Conservation (phyloP, 2,329 filamentous ascomycete species). For the Phyllosticta citriasiana region DNA sequence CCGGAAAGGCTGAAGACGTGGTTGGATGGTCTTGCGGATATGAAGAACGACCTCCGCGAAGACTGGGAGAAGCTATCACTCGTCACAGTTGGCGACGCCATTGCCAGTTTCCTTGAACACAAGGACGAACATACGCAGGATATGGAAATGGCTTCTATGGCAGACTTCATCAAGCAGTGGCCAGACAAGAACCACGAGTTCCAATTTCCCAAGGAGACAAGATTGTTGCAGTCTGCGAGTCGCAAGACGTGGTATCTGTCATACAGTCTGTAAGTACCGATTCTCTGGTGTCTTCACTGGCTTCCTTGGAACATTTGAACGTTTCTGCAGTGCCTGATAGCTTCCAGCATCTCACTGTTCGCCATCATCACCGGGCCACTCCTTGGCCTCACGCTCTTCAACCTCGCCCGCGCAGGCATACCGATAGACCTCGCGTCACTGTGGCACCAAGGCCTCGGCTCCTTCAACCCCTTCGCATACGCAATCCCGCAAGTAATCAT, state of each 20-base stretch:
- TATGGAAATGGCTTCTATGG: background rate
- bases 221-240: background rate
- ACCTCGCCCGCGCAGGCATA: background rate
- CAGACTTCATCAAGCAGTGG: background rate
- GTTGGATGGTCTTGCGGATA: background rate
- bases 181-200: background rate
- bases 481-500: background rate
- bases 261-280: background rate
- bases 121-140: conserved; percentile 15
- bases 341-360: background rate
- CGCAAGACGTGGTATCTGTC: background rate
- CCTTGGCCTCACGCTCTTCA: background rate
- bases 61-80: background rate
- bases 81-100: conserved; percentile 20
- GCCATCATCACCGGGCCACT: background rate
- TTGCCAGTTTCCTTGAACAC: conserved; percentile 17
- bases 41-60: background rate
- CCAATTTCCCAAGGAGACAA: background rate
- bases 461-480: background rate
- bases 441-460: background rate
- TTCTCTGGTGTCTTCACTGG: background rate
- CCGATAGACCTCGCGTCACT: background rate
- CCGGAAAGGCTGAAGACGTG: background rate
- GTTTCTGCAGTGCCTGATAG: background rate
- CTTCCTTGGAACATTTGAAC: too few species aligned